Evolutionary conservation across 352 stramenopile genomes (phyloP).

Genomic region (Globisporangium spinosum): DNA sequence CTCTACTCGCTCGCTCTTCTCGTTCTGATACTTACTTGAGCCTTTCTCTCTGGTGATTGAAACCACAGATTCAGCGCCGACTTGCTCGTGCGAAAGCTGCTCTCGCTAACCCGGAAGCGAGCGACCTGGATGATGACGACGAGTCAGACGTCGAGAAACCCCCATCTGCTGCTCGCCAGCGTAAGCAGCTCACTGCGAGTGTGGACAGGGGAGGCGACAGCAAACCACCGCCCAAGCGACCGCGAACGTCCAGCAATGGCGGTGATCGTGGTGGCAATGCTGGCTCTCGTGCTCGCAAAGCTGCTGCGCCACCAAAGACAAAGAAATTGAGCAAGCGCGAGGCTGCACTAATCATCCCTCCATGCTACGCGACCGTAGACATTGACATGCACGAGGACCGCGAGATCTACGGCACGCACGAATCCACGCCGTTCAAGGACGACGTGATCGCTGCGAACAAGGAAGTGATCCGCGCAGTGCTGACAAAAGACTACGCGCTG

Average conservation of each 20-base stretch:
- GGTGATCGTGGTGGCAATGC: not conserved
- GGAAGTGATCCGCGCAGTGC: slow-evolving; percentile 63
- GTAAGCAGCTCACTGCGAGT: slow-evolving; percentile 2
- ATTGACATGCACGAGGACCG: slow-evolving; percentile 47
- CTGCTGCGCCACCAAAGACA: not conserved
- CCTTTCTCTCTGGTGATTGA: not conserved
- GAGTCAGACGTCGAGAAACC: slow-evolving; percentile 7
- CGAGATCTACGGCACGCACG: slow-evolving; percentile 48
- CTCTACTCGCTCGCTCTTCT: no score
- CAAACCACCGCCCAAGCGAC: not conserved
- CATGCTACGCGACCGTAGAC: slow-evolving; percentile 42
- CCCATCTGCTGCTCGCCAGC: not conserved
- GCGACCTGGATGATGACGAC: not conserved
- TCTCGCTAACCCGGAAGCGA: not conserved
- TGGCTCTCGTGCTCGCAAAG: not conserved
- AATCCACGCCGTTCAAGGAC: slow-evolving; percentile 31
- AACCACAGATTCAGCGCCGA: slow-evolving; percentile 4
- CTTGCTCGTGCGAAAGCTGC: slow-evolving; percentile 3
- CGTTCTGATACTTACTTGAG: not conserved
- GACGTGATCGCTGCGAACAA: slow-evolving; percentile 54
- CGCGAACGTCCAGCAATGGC: not conserved
- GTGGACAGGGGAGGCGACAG: not conserved
- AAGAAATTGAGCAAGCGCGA: slow-evolving; percentile 30
- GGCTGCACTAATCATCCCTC: slow-evolving; percentile 41
- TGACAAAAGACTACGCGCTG: slow-evolving; percentile 64